Evolutionary conservation across 2,329 filamentous ascomycete species (phyloP).

Genomic region (Pestalotiopsis fici): DNA sequence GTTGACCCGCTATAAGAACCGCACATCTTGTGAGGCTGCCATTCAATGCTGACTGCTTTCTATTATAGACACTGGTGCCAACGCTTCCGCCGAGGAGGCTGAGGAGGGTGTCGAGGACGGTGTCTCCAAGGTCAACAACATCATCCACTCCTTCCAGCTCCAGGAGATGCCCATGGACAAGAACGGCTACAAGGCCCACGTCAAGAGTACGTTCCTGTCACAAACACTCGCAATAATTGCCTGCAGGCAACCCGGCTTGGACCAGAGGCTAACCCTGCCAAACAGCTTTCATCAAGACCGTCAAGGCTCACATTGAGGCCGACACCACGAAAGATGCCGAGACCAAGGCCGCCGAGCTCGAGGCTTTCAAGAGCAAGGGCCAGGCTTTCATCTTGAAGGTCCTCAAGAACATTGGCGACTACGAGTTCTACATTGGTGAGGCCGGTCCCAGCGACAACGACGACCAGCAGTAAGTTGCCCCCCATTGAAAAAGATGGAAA

Average conservation of each 20-base stretch:
- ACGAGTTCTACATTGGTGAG: conserved; percentile 91
- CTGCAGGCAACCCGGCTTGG: background rate
- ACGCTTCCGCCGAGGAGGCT: conserved; percentile 91
- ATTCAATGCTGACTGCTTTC: background rate
- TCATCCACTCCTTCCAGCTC: conserved; percentile 90
- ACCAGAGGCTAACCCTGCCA: background rate
- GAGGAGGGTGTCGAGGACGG: conserved; percentile 74
- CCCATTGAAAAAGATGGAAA: background rate
- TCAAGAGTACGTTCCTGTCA: conserved; percentile 68
- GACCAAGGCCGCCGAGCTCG: conserved; percentile 57
- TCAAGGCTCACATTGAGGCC: conserved; percentile 71
- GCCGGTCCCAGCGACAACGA: conserved; percentile 69
- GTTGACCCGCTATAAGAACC: conserved; percentile 32
- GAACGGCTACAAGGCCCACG: conserved; percentile 79
- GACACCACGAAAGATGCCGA: conserved; percentile 47
- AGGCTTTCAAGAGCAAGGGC: conserved; percentile 79
- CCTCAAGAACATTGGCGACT: conserved; percentile 87
- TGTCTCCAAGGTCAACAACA: conserved; percentile 81
- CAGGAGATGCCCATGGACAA: conserved; percentile 80
- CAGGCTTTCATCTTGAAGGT: conserved; percentile 76
- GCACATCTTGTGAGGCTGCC: background rate
- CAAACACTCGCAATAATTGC: background rate
- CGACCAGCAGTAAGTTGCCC: conserved; percentile 58
- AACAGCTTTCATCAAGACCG: conserved; percentile 85
- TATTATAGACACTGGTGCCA: conserved; percentile 79